phyloP scores from a whole-genome alignment of 495 filamentous ascomycete genomes.

The Rhypophila decipiens region DNA sequence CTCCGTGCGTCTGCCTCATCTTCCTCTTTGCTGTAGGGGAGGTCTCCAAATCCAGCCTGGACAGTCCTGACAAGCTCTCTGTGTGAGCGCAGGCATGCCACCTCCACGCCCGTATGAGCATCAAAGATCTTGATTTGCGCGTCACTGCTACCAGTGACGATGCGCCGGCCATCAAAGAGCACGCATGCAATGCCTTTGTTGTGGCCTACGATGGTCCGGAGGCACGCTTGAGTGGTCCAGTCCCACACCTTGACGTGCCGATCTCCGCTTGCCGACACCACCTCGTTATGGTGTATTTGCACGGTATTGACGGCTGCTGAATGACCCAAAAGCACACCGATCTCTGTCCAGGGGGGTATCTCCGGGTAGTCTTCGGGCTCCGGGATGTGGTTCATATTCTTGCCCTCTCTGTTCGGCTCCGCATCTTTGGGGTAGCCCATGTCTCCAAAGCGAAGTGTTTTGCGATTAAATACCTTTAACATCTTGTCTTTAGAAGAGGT shows the following conservation, averaged over 20 bases:
- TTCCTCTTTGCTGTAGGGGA: conserved; percentile 69
- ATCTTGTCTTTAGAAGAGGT: conserved; percentile 96
- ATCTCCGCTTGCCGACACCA: conserved; percentile 93
- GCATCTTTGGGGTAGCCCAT: conserved; percentile 56
- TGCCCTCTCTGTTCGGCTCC: conserved; percentile 45
- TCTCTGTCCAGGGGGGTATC: conserved; percentile 61
- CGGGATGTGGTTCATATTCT: conserved; percentile 27
- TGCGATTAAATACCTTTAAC: conserved; percentile 91
- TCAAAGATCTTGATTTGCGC: conserved; percentile 94
- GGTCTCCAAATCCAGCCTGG: conserved; percentile 86
- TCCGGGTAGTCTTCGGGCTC: conserved; percentile 40
- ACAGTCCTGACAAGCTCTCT: conserved; percentile 83
- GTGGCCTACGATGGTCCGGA: conserved; percentile 75
- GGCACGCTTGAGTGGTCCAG: conserved; percentile 68
- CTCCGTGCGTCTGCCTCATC: conserved; percentile 63
- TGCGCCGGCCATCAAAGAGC: conserved; percentile 92
- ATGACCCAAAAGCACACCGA: conserved; percentile 76
- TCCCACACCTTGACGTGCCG: conserved; percentile 91
- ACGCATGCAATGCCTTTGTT: conserved; percentile 96
- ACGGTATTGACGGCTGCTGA: conserved; percentile 93
- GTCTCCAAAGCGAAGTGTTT: conserved; percentile 58
- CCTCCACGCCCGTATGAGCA: conserved; percentile 71
- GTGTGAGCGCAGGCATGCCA: conserved; percentile 79
- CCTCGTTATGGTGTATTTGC: conserved; percentile 75
- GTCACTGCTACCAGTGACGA: conserved; percentile 93